Evolutionary conservation across 306 rosid genomes (phyloP), one percentile per base, ranked within the genome.

Genomic region (Prunus mira): DNA sequence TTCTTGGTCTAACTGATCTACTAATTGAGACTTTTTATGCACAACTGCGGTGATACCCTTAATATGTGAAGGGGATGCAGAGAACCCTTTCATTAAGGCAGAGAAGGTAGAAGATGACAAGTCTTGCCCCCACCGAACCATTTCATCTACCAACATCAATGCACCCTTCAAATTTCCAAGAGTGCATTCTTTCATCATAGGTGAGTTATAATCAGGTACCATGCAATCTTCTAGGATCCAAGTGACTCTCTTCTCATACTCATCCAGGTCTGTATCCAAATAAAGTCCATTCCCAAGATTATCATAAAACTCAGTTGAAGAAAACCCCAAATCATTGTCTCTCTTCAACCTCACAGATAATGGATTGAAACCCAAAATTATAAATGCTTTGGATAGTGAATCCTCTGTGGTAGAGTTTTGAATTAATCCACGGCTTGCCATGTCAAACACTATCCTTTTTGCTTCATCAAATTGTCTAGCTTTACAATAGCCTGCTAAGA

Each of bases 241-340:
- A 24, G 71, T 69, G 52, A 95, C 63, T 57, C 72, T 91, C 18
- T 82, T 86, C 75, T 95, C 97, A 84, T 78, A 95, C 81, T 83
- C 88, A 71, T 84, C 95, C 69, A 87, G 78, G 81, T 95, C 90
- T 0, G 96, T 74, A 75, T 95, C 98, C 80, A 95, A 82, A 86
- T 95, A 95, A 79, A 95, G 97, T 45, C 97, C 97, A 79, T 92
- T 95, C 64, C 98, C 98, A 64, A 92, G 85, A 74, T 79, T 76
- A 75, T 95, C 98, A 50, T 84, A 88, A 84, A 92, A 95, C 83
- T 92, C 93, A 0, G 98, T 75, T 66, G 87, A 86, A 24, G 93
- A 89, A 74, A 87, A 81, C 32, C 60, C 80, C 18, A 51, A 65
- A 50, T 84, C 75, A 74, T 90, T 95, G 81, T 90, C 98, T 77